Evolutionary conservation across 1,284 basidiomycete genomes (phyloP).

Genomic region (Ustilago sp.): DNA sequence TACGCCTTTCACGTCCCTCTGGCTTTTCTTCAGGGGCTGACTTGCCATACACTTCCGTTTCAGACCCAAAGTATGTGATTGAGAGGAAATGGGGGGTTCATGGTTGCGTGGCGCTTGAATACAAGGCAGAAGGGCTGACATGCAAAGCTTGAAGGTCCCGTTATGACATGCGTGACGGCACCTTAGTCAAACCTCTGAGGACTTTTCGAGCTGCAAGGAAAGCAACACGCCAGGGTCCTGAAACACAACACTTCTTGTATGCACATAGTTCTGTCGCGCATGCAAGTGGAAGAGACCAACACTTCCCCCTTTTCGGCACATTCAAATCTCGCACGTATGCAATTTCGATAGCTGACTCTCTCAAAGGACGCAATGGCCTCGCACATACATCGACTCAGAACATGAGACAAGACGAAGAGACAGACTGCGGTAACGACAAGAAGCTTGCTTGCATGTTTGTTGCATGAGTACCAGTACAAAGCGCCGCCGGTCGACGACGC

Average conservation of each 20-base stretch:
- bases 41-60: background rate
- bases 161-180: constrained; percentile 7
- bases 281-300: background rate
- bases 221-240: constrained; percentile 33
- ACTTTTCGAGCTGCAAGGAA: constrained; percentile 1
- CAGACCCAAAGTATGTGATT: background rate
- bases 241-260: constrained; percentile 20
- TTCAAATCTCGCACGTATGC: constrained; percentile 4
- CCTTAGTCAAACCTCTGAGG: constrained; percentile 5
- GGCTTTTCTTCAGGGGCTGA: too few species aligned
- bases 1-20: background rate
- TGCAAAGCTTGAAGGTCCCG: background rate
- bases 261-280: background rate
- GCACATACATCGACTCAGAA: background rate
- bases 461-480: constrained; percentile 16
- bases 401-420: too few species aligned
- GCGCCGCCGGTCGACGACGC: background rate
- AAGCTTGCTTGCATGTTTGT: background rate
- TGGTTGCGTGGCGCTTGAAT: background rate
- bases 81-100: background rate
- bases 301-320: constrained; percentile 6
- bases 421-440: too few species aligned
- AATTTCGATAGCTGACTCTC: background rate
- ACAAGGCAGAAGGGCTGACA: constrained; percentile 7
- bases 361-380: too few species aligned